These are phyloP conservation scores for Neonectria neomacrospora DNA, from an alignment of 2,329 filamentous ascomycete genomes.

Conservation along the genomic window DNA sequence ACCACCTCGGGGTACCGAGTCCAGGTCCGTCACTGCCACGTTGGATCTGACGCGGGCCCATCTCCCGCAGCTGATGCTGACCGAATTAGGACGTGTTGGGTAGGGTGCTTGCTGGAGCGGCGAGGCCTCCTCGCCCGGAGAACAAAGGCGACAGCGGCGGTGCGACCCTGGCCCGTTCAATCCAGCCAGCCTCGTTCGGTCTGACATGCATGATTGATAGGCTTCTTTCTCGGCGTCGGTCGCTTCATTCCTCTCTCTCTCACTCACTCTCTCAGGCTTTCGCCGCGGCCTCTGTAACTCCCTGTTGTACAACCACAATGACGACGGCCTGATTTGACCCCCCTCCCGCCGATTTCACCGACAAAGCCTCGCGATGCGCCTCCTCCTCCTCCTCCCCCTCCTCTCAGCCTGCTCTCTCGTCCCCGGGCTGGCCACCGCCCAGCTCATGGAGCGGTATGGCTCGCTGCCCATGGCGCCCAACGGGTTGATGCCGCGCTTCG, in stretches of 20 bases:
- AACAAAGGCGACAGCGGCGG: constrained; percentile 4
- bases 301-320: constrained; percentile 5
- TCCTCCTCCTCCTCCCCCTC: too few species aligned
- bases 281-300: not conserved
- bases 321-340: constrained; percentile 12
- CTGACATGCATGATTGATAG: constrained; percentile 30
- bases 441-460: constrained; percentile 36
- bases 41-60: not conserved
- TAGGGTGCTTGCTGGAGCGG: constrained; percentile 6
- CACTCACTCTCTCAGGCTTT: not conserved
- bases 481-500: constrained; percentile 47
- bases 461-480: constrained; percentile 36
- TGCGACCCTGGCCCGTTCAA: not conserved
- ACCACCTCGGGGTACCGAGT: too few species aligned
- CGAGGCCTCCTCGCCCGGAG: not conserved
- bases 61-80: not conserved
- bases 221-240: not conserved
- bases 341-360: constrained; percentile 7
- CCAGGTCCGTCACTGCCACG: not conserved
- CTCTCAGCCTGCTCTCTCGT: constrained; percentile 10
- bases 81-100: constrained; percentile 13
- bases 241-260: not conserved
- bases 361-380: constrained; percentile 35
- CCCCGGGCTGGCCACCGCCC: constrained; percentile 31
- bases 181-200: constrained; percentile 16